Evolutionary conservation across 2,329 filamentous ascomycete genomes (phyloP), one percentile per base, ranked within the genome.

Genomic region (Fusarium lyarnte): DNA sequence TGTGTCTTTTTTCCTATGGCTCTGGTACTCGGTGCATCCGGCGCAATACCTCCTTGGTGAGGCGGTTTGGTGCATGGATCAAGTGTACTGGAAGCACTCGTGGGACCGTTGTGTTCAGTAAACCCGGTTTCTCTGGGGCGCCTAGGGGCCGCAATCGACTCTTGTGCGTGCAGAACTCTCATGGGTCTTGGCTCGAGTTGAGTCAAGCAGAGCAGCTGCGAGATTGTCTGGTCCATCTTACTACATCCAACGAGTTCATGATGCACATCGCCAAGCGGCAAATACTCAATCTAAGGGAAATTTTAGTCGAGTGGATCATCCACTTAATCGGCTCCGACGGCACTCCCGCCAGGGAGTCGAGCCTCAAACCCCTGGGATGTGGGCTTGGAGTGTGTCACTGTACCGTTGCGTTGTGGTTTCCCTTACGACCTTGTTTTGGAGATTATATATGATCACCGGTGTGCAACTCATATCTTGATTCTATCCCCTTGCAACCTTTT

Each of bases 181-280:
- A 45, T 52, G 57, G 31, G 46, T 31, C 42, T 54, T 66, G 53
- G 68, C 68, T 53, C 61, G 43, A 45, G 69, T 59, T 41, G 53
- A 55, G 47, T 45, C 38, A 41, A 67, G 62, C 17, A 58, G 54
- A 25, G 25, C 25, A 25, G 25, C 61, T 31, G 31, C 19, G 36
- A 47, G 45, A 71, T 63, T 59, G 57, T 52, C 38, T 63, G 51
- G 57, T 17, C 25, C 58, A 51, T 61, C 51, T 41, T 61, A 49
- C 53, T 70, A 62, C 70, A 63, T 71, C 68, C 67, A 66, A 57
- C 66, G 58, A 72, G 69, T 71, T 72, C 71, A 74, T 76, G 67
- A 76, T 79, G 73, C 72, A 76, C 64, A 76, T 79, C 71, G 78
- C 78, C 78, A 79, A 79, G 78, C 76, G 78, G 79, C 77, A 77